phyloP scores from a whole-genome alignment of 2,329 filamentous ascomycete genomes.

The Parastagonospora nodorum region DNA sequence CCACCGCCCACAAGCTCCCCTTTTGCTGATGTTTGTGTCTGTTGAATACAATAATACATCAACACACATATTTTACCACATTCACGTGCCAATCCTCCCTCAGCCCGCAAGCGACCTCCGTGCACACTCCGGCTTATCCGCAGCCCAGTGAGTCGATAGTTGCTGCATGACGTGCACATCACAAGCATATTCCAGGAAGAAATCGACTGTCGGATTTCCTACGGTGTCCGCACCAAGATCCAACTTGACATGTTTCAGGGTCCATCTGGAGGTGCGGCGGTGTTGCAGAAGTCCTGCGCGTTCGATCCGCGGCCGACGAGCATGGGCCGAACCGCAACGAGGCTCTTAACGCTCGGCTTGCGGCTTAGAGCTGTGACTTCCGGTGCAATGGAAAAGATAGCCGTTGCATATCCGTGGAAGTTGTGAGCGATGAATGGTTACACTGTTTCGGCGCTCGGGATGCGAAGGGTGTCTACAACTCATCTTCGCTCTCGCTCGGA shows the following conservation, averaged over 20 bases:
- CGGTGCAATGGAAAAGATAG: background rate
- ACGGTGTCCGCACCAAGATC: too few relatives aligned
- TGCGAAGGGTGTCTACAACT: background rate
- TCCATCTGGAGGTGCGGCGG: background rate
- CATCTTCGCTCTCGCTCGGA: conserved; percentile 11
- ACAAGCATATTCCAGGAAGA: too few relatives aligned
- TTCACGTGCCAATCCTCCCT: too few relatives aligned
- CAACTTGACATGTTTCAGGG: background rate
- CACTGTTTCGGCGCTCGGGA: background rate
- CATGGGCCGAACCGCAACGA: background rate
- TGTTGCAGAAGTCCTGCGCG: conserved; percentile 8
- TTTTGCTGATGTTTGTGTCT: too few relatives aligned
- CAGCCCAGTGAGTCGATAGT: too few relatives aligned
- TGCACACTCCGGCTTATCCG: too few relatives aligned
- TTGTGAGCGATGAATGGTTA: background rate
- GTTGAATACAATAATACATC: too few relatives aligned
- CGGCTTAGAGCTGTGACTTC: background rate
- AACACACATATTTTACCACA: too few relatives aligned
- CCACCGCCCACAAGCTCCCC: too few relatives aligned
- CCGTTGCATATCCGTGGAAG: conserved; percentile 2
- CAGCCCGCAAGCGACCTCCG: too few relatives aligned
- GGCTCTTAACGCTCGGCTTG: conserved; percentile 2
- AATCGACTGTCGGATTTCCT: too few relatives aligned
- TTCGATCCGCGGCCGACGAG: conserved; percentile 21
- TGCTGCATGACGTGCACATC: too few relatives aligned